Base-by-base conservation (phyloP, 2,329 filamentous ascomycete genomes). In the Cercospora beticola region DNA sequence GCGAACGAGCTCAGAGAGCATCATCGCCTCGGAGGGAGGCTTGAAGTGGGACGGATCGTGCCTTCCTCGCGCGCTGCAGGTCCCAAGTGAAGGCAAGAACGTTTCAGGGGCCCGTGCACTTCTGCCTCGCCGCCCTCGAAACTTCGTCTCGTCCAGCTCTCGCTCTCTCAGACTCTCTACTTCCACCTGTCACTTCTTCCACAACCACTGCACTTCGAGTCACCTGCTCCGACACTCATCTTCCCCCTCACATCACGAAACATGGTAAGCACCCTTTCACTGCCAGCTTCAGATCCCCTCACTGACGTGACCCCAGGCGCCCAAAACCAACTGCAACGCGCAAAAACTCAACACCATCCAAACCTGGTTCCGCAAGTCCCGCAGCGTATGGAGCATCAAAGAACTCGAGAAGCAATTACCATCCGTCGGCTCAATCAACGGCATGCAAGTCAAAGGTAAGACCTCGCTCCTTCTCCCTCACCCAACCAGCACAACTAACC, bases 361-460 rank as follows among this genome's bases (percentile, higher is more conserved):
- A 69, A 79, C 83, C 16, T 88, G 87, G 81, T 84, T 91, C 70
- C 86, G 86, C 74, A 83, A 83, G 68, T 86, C 87, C 4, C 83
- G 86, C 67, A 86, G 85, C 43, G 88, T 88, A 18, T 87, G 90
- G 79, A 88, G 84, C 63, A 82, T 91, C 78, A 90, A 90, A 76
- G 89, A 91, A 68, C 84, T 91, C 9, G 89, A 91, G 78, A 90
- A 90, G 77, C 81, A 81, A 7, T 81, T 91, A 28, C 88, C 87
- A 1, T 81, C 84, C 1, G 83, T 89, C 57, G 87, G 86, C 5
- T 87, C 86, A 9, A 88, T 91, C 80, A 88, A 87, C 73, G 82
- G 84, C 71, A 89, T 90, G 84, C 87, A 89, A 75, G 74, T 77
- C 61, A 78, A 78, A 70, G 77, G 76, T 76, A 33, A 8, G 1